Percentiles rank a stretch among this genome's conserved stretches.
Conservation (phyloP, 441 rosid genomes). For the Euphorbia corollata region DNA sequence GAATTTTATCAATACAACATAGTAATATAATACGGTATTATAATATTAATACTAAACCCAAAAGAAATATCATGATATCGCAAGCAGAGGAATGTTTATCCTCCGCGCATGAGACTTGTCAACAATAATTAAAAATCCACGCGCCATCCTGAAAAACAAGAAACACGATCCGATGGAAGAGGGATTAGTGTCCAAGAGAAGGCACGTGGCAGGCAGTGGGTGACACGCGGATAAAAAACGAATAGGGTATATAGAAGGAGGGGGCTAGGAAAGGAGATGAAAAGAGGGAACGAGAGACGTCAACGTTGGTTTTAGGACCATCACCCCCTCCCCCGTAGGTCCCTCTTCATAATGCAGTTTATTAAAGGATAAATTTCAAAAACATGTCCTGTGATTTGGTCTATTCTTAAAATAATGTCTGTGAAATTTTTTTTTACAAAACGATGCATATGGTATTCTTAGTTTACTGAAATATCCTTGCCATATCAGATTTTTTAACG, state of each 20-base stretch:
- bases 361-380: too few species aligned
- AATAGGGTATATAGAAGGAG: not conserved
- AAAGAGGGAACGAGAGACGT: conserved; percentile 34
- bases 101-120: conserved; percentile 21
- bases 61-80: too few species aligned
- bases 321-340: conserved; percentile 8
- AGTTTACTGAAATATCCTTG: too few species aligned
- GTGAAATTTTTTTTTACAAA: too few species aligned
- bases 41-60: too few species aligned
- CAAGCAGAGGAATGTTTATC: too few species aligned
- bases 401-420: too few species aligned
- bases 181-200: not conserved
- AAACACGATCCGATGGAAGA: not conserved
- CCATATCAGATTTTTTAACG: too few species aligned
- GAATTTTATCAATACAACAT: too few species aligned
- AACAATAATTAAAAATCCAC: conserved; percentile 12
- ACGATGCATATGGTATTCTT: too few species aligned
- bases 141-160: not conserved
- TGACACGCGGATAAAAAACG: not conserved
- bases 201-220: conserved; percentile 8
- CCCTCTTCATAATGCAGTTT: conserved; percentile 24
- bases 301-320: conserved; percentile 37
- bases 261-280: conserved; percentile 21
- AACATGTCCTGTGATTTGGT: too few species aligned
- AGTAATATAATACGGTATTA: too few species aligned